phyloP scores from a whole-genome alignment of 179 eudicot species.

The Gypsophila paniculata region DNA sequence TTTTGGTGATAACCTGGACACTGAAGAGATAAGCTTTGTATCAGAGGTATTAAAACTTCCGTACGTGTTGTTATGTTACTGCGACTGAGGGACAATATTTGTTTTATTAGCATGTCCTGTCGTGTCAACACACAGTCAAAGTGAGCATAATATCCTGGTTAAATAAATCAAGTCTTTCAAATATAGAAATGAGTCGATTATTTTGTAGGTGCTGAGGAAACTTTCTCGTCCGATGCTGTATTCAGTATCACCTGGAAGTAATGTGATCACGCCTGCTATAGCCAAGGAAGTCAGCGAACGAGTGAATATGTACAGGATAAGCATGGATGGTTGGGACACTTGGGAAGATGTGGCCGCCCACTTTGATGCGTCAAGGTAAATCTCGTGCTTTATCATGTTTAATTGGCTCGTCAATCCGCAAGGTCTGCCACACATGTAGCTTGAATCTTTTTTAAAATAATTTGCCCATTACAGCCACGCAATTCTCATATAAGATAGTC shows the following conservation, averaged over 20 bases:
- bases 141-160: too few species aligned
- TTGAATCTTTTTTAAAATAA: background rate
- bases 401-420: background rate
- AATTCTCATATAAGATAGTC: background rate
- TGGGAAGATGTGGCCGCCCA: constrained; percentile 79
- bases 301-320: constrained; percentile 79
- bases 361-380: constrained; percentile 61
- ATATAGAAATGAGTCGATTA: background rate
- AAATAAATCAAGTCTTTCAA: background rate
- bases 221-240: constrained; percentile 54
- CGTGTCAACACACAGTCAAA: background rate
- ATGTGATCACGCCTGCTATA: constrained; percentile 61
- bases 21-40: constrained; percentile 61
- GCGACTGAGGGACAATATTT: background rate
- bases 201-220: constrained; percentile 52
- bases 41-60: constrained; percentile 52
- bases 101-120: background rate
- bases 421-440: background rate
- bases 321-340: constrained; percentile 86
- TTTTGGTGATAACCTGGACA: constrained; percentile 74
- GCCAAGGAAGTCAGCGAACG: constrained; percentile 51
- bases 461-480: background rate
- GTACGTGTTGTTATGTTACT: background rate
- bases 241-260: constrained; percentile 84
- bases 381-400: background rate